Base-by-base conservation (phyloP, 495 filamentous ascomycete genomes). In the Trichoderma parareesei region DNA sequence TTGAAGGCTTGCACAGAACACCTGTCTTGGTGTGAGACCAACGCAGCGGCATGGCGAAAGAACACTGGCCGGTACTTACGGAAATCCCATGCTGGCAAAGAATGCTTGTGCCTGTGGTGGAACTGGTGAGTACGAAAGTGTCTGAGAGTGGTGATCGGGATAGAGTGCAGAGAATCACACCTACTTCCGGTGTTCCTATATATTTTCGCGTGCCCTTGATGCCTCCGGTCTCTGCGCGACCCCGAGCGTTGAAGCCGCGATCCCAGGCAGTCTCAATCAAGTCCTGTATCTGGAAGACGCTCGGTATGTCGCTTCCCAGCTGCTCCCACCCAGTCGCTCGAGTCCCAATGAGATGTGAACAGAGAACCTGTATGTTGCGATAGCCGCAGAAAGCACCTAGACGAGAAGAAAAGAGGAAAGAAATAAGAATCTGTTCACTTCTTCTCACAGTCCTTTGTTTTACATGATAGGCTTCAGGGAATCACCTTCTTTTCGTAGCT, bases 321-420 rank as follows among this genome's bases (percentile, higher is more conserved):
- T 78, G 71, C 35, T 87, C 79, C 67, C 81, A 73, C 5, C 89
- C 90, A 16, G 79, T 75, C 35, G 77, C 76, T 48, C 78, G 71
- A 8, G 85, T 74, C 40, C 81, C 81, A 60, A 84, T 81, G 42
- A 98, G 83, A 72, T 90, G 93, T 3, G 92, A 93, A 18, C 88
- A 77, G 65, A 97, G 71, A 91, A 97, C 96, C 70, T 98, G 94
- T 48, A 97, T 96, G 73, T 97, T 98, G 10, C 94, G 82, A 70
- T 97, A 98, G n/a, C 94, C 94, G 75, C 94, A 98, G 76, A 98
- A 98, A 1, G 91, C 91, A 42, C 93, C 89, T 79, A 41, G 33
- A 10, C 1, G 44, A 41, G 35, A 40, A 27, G 4, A 27, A 62
- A n/a, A 68, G 37, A 27, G 1, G 4, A 4, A 10, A 44, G 7